Base-by-base conservation (phyloP, 768 basidiomycete species). In the Crucibulum laeve region DNA sequence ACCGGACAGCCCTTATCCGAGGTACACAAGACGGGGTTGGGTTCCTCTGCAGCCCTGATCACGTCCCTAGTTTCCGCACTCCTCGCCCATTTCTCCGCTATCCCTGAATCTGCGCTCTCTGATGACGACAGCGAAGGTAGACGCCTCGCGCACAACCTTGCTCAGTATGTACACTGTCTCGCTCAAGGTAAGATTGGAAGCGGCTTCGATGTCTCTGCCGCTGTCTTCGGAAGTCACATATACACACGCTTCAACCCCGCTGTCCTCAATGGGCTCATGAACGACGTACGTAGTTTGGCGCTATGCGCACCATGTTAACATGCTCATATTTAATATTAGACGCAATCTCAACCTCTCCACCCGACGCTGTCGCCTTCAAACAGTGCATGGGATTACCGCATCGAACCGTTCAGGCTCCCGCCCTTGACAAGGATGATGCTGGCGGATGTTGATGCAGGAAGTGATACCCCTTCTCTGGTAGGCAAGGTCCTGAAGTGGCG, bases 131-230 rank as follows among this genome's bases (percentile, higher is more conserved):
- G 64, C 53, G 65, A 71, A 19, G 80, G 76, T 17, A 68, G 79
- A 47, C 63, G 67, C 47, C 64, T 96, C 14, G 84, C 90, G 0
- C 96, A 99, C 63, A 97, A 96, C 60, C 76, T 90, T 33, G 84
- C 96, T 3, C 96, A 99, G 59, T 96, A 85, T 59, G 79, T 92
- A 5, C 96, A 99, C 61, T 97, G 93, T 57, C 71, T 93, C 26
- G 96, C 95, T 0, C 96, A 99, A 67, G 96, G 96, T 30, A 99
- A 99, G 65, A 85, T 99, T 13, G 96, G 96, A 23, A 92, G 89
- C 55, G 96, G 96, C 4, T 99, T 99, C 67, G 96, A 99, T 56
- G 90, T 99, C 37, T 82, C 91, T 4, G 80, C 91, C 0, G 95
- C 95, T 1, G 88, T 91, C 2, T 98, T 87, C 61, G 96, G 96